phyloP scores from a whole-genome alignment of 192 early-diverging fungal genomes.

The Dissophora ornata region DNA sequence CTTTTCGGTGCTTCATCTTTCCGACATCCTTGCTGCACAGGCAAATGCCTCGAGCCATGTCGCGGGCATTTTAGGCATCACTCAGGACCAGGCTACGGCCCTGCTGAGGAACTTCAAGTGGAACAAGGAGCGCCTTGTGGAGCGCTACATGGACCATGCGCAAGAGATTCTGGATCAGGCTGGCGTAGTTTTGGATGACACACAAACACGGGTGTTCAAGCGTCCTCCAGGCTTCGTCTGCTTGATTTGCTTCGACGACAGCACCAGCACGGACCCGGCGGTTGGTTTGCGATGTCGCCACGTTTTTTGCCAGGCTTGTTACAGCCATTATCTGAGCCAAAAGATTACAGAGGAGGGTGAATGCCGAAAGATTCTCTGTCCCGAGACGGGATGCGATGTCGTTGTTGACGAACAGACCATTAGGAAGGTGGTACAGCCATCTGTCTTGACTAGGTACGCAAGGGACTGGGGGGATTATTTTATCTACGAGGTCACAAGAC shows the following conservation, averaged over 20 bases:
- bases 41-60: constrained; percentile 77
- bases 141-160: constrained; percentile 79
- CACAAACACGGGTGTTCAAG: constrained; percentile 52
- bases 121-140: constrained; percentile 89
- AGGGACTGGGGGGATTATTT: not conserved
- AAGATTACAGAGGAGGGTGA: constrained; percentile 94
- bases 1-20: constrained; percentile 70
- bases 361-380: constrained; percentile 88
- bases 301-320: constrained; percentile 90
- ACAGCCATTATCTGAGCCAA: constrained; percentile 81
- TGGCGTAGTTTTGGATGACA: constrained; percentile 75
- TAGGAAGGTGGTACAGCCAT: constrained; percentile 69
- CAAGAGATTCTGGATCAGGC: constrained; percentile 69
- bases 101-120: constrained; percentile 83
- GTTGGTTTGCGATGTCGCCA: constrained; percentile 89
- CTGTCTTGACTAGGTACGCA: constrained; percentile 71
- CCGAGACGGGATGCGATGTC: constrained; percentile 76
- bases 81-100: constrained; percentile 74
- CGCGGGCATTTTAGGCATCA: constrained; percentile 74
- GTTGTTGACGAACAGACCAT: constrained; percentile 89
- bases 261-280: constrained; percentile 61
- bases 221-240: constrained; percentile 73
- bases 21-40: constrained; percentile 73
- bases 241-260: constrained; percentile 91
- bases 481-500: no score